phyloP scores from a whole-genome alignment of 495 filamentous ascomycete species.

The Tuber brumale region DNA sequence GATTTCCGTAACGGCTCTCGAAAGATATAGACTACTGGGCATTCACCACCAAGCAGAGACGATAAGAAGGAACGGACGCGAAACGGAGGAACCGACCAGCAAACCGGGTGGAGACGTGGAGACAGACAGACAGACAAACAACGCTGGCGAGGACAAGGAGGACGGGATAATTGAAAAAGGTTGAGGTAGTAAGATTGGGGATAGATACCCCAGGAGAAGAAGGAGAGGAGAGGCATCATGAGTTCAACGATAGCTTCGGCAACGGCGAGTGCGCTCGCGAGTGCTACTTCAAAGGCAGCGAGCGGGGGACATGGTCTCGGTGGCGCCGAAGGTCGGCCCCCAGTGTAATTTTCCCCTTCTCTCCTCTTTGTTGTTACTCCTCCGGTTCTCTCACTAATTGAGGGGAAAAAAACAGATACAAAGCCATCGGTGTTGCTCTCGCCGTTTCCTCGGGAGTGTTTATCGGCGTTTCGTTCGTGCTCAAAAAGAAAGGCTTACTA shows the following conservation, averaged over 20 bases:
- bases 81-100: neutral
- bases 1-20: neutral
- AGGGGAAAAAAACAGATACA: conserved; percentile 51
- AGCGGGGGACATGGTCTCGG: conserved; percentile 2
- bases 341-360: conserved; percentile 23
- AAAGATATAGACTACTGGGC: neutral
- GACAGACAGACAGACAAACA: neutral
- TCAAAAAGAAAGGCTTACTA: conserved; percentile 88
- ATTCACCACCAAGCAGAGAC: neutral
- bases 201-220: neutral
- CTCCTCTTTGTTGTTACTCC: neutral
- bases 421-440: conserved; percentile 77
- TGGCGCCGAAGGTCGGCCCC: conserved; percentile 15
- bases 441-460: conserved; percentile 86
- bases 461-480: conserved; percentile 89
- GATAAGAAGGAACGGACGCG: neutral
- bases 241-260: conserved; percentile 8
- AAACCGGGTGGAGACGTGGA: neutral
- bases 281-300: neutral
- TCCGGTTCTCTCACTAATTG: conserved; percentile 11
- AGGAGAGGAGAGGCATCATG: neutral
- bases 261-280: conserved; percentile 5
- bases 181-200: neutral
- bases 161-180: neutral
- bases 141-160: neutral